These are phyloP conservation scores for Nectriaceae sp. DNA, from an alignment of 2,329 filamentous ascomycete genomes.

Conservation along the genomic window DNA sequence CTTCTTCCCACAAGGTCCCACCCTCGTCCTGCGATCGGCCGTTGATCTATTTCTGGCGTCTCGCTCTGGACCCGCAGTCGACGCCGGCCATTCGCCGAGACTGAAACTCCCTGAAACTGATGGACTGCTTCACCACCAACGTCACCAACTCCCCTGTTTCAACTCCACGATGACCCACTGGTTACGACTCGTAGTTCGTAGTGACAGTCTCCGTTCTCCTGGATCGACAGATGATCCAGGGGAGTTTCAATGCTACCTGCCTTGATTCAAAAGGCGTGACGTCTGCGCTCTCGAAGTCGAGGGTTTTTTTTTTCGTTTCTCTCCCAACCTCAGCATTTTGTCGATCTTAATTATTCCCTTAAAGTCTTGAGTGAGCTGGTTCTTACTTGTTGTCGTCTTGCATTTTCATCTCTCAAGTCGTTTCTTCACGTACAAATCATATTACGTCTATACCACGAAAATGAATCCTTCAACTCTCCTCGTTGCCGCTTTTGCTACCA, in stretches of 20 bases:
- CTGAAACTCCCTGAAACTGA: neutral
- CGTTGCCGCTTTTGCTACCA: neutral
- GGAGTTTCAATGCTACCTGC: neutral
- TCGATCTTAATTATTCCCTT: neutral
- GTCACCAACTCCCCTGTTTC: neutral
- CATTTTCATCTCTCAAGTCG: neutral
- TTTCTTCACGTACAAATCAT: neutral
- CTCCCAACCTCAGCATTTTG: neutral
- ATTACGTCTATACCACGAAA: neutral
- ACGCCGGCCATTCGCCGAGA: neutral
- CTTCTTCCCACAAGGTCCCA: no score
- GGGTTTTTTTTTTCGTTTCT: neutral
- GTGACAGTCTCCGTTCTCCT: neutral
- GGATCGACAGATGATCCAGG: neutral
- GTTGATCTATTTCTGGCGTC: neutral
- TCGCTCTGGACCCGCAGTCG: neutral
- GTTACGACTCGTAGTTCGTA: neutral
- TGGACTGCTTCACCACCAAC: neutral
- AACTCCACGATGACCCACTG: neutral
- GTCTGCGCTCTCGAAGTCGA: neutral
- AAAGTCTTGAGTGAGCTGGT: neutral
- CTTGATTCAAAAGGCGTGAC: neutral
- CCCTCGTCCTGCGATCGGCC: no score
- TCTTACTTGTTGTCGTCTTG: neutral
- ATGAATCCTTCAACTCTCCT: neutral